Conservation (phyloP, 2,329 filamentous ascomycete species). For the Fusarium lyarnte region DNA sequence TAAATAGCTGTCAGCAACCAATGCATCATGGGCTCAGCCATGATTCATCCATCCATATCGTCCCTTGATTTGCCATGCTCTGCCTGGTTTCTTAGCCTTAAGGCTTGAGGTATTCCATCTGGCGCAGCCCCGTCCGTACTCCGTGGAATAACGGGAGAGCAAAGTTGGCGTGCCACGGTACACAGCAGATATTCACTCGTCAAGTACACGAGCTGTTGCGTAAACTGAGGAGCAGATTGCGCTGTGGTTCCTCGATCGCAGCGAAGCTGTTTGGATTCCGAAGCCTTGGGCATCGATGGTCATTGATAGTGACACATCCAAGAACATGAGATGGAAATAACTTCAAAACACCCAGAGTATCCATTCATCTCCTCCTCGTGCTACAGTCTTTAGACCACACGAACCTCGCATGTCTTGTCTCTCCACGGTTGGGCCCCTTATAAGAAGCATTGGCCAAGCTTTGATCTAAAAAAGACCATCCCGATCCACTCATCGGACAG, state of each 20-base stretch:
- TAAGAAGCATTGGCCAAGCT: constrained; percentile 37
- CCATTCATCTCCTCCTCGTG: constrained; percentile 2
- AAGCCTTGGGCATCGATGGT: neutral
- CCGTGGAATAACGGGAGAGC: constrained; percentile 18
- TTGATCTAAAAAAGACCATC: constrained; percentile 36
- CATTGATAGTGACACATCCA: neutral
- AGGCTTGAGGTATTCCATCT: neutral
- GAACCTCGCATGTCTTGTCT: constrained; percentile 15
- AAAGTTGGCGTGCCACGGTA: constrained; percentile 15
- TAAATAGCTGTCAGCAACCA: constrained; percentile 15
- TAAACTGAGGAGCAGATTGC: neutral
- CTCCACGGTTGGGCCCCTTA: constrained; percentile 27
- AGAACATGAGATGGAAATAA: constrained; percentile 11
- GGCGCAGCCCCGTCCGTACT: constrained; percentile 16
- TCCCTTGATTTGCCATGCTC: neutral
- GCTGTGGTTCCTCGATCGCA: neutral
- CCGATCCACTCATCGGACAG: constrained; percentile 15
- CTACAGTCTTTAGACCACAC: neutral
- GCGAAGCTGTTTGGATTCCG: neutral
- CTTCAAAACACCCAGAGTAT: neutral
- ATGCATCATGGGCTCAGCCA: constrained; percentile 18
- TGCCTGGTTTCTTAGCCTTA: neutral
- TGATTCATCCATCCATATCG: neutral
- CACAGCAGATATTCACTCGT: constrained; percentile 14
- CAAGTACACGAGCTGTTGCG: constrained; percentile 9